These are phyloP conservation scores for Acacia crassicarpa DNA, from an alignment of 306 rosid species.

Conservation along the genomic window DNA sequence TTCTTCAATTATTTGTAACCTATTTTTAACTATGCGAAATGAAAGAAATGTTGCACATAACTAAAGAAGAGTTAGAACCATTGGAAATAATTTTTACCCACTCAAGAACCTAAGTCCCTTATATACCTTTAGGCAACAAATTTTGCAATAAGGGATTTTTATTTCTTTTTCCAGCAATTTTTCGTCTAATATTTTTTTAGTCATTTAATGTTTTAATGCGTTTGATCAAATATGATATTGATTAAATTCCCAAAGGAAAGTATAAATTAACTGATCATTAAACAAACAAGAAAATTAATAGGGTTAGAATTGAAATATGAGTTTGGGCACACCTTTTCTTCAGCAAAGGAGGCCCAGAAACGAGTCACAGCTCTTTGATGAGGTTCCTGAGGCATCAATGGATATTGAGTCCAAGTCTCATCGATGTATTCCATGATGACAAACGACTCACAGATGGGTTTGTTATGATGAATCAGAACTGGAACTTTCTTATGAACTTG, in stretches of 20 bases:
- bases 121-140: too few species aligned
- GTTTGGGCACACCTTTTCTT: background rate
- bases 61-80: too few species aligned
- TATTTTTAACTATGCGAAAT: background rate
- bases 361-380: background rate
- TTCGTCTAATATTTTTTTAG: background rate
- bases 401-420: background rate
- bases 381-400: background rate
- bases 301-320: background rate
- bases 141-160: too few species aligned
- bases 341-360: background rate
- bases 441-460: background rate
- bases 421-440: background rate
- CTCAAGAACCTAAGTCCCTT: too few species aligned
- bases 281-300: background rate
- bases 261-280: background rate
- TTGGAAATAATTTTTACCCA: too few species aligned
- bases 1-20: too few species aligned
- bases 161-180: too few species aligned
- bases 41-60: too few species aligned
- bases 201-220: background rate
- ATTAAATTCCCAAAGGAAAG: background rate
- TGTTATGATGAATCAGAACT: background rate
- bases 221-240: background rate
- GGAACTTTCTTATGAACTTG: background rate